Base-by-base conservation (phyloP, 306 rosid genomes). In the Rosa rugosa region DNA sequence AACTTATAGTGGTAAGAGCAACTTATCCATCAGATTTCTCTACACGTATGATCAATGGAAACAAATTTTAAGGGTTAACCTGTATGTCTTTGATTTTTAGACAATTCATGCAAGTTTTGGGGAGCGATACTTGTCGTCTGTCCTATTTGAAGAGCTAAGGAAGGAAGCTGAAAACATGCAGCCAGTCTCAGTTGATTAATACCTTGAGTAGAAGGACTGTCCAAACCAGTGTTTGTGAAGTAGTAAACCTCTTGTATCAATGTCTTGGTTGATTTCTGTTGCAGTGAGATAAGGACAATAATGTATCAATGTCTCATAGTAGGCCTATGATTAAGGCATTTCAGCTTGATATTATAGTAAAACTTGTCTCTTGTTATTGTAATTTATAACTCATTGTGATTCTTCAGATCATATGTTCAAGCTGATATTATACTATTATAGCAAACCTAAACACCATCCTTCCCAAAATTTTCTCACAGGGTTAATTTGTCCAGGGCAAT, bases 101-200 rank as follows among this genome's bases (percentile, higher is more conserved):
- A 95, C 99, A 9, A 54, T 95, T 77, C 99, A 95, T 80, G 93
- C 99, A 27, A 95, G 99, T 83, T 95, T 95, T 0, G 99, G 99
- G 13, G 99, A 95, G 74, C 87, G 99, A 78, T 95, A 95, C 82
- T 80, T 95, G 88, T 95, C 99, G 25, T 93, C 99, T 40, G 96
- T 93, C 27, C 74, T 95, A 84, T 95, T 93, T 78, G 68, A 95
- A 84, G 97, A 93, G 51, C 88, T 95, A 77, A 86, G 97, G 72
- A 84, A 80, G 1, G 99, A 95, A 72, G 97, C 98, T 1, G 98
- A 91, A 80, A 95, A 95, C 80, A 95, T 95, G 99, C 91, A 95
- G 73, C 99, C 99, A 53, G 99, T 95, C 67, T 14, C 97, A 11
- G 98, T 95, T 71, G 97, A 94, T 81, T 94, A 76, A 89, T 20